Evolutionary conservation across 2,329 filamentous ascomycete genomes (phyloP).

Genomic region (Hypoxylon sp.): DNA sequence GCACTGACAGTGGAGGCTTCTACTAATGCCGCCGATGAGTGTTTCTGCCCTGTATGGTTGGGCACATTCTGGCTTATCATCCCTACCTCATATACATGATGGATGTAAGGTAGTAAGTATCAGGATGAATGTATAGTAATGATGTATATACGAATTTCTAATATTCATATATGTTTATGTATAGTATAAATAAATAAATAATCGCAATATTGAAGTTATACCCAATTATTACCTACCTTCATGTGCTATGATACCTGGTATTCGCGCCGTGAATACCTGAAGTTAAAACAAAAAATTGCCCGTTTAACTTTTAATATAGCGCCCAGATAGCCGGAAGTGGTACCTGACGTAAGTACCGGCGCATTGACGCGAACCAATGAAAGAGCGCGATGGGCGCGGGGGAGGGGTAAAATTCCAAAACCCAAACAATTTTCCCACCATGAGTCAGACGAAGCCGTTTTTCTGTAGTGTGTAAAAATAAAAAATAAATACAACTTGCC

Average conservation of each 20-base stretch:
- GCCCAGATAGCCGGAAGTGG: slow-evolving; percentile 10
- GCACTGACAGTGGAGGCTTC: not conserved
- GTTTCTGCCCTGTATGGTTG: not conserved
- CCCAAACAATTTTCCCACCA: slow-evolving; percentile 25
- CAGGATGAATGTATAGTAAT: not conserved
- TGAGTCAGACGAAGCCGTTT: slow-evolving; percentile 33
- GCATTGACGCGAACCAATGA: slow-evolving; percentile 32
- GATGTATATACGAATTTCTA: not conserved
- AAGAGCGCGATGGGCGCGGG: slow-evolving; percentile 25
- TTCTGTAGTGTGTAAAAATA: not conserved
- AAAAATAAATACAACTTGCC: slow-evolving; percentile 6
- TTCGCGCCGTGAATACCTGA: not conserved
- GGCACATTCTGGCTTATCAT: not conserved
- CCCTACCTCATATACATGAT: not conserved
- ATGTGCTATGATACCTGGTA: too few species aligned
- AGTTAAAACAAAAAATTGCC: not conserved
- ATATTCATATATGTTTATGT: not conserved
- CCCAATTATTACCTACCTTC: not conserved
- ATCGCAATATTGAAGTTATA: not conserved
- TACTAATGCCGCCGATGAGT: not conserved
- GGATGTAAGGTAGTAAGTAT: not conserved
- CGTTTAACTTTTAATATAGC: not conserved
- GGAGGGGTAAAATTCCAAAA: slow-evolving; percentile 37
- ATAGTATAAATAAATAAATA: not conserved
- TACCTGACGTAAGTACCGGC: slow-evolving; percentile 4